A percentile compares a stretch with the other conserved stretches of the same genome.
Evolutionary conservation across 805 yeast species (phyloP).

Genomic region (Saccharomycopsis sp.): DNA sequence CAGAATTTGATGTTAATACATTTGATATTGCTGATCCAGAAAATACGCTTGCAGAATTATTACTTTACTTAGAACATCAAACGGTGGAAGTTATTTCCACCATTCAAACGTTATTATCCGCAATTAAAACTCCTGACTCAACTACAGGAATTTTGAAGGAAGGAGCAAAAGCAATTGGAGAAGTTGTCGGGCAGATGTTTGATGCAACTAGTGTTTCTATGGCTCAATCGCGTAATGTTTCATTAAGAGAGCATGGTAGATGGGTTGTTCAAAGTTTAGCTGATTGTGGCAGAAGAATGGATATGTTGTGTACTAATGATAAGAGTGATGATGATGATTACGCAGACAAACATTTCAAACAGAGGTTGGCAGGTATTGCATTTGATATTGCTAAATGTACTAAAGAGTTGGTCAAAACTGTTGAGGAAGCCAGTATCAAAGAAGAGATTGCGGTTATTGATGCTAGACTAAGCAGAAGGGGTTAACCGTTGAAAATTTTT

Average conservation of each 20-base stretch:
- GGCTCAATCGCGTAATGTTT: conserved; percentile 80
- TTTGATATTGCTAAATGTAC: conserved; percentile 96
- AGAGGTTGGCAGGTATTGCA: conserved; percentile 90
- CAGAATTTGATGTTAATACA: conserved; percentile 59
- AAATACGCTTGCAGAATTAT: conserved; percentile 75
- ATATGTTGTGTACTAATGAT: conserved; percentile 46
- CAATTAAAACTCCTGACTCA: conserved; percentile 71
- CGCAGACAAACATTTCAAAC: conserved; percentile 87
- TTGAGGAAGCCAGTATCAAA: conserved; percentile 86
- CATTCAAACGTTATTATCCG: conserved; percentile 71
- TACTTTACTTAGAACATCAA: conserved; percentile 84
- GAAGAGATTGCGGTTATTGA: conserved; percentile 81
- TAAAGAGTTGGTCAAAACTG: conserved; percentile 90
- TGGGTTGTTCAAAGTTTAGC: conserved; percentile 85
- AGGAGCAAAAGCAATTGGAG: conserved; percentile 69
- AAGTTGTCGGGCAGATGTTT: conserved; percentile 78
- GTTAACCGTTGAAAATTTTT: neutral
- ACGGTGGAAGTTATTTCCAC: conserved; percentile 88
- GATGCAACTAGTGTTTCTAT: conserved; percentile 82
- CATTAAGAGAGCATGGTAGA: conserved; percentile 81
- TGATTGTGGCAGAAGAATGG: conserved; percentile 83
- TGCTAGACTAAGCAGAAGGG: conserved; percentile 39
- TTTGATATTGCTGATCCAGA: conserved; percentile 85
- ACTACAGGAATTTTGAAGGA: conserved; percentile 66
- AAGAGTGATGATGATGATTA: conserved; percentile 46